phyloP scores from a whole-genome alignment of 1,139 yeast genomes.

The Diutina rugosa region DNA sequence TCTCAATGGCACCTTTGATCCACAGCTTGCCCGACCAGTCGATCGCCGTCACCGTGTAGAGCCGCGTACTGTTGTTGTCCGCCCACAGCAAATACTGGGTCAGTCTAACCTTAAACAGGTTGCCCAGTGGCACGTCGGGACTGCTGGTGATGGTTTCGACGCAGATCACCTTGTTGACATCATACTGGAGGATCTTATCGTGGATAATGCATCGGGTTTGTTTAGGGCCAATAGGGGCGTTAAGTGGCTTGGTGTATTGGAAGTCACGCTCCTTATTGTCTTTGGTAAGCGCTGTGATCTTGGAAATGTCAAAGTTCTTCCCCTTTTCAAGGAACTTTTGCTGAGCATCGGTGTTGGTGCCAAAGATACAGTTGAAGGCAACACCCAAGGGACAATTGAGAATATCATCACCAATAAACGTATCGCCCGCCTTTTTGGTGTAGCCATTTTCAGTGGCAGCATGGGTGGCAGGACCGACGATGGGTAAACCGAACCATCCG shows the following conservation, averaged over 20 bases:
- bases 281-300: slow-evolving; percentile 25
- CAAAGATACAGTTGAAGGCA: slow-evolving; percentile 57
- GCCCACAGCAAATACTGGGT: slow-evolving; percentile 68
- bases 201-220: slow-evolving; percentile 76
- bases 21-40: slow-evolving; percentile 91
- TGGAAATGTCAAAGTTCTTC: slow-evolving; percentile 54
- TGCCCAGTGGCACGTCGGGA: slow-evolving; percentile 95
- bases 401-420: slow-evolving; percentile 46
- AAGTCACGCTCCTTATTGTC: slow-evolving; percentile 39
- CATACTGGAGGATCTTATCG: slow-evolving; percentile 45
- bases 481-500: not conserved
- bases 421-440: slow-evolving; percentile 44
- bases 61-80: slow-evolving; percentile 47
- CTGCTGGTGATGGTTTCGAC: slow-evolving; percentile 63
- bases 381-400: slow-evolving; percentile 75
- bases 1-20: slow-evolving; percentile 85
- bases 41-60: slow-evolving; percentile 52
- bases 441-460: slow-evolving; percentile 27
- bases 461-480: slow-evolving; percentile 24
- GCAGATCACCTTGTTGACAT: slow-evolving; percentile 43
- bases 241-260: slow-evolving; percentile 67
- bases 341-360: slow-evolving; percentile 51
- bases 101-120: slow-evolving; percentile 64
- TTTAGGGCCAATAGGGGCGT: slow-evolving; percentile 85
- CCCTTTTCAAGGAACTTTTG: slow-evolving; percentile 47